These are phyloP conservation scores for Kurtzmaniella fragi DNA, from an alignment of 805 yeast species.

Conservation along the genomic window DNA sequence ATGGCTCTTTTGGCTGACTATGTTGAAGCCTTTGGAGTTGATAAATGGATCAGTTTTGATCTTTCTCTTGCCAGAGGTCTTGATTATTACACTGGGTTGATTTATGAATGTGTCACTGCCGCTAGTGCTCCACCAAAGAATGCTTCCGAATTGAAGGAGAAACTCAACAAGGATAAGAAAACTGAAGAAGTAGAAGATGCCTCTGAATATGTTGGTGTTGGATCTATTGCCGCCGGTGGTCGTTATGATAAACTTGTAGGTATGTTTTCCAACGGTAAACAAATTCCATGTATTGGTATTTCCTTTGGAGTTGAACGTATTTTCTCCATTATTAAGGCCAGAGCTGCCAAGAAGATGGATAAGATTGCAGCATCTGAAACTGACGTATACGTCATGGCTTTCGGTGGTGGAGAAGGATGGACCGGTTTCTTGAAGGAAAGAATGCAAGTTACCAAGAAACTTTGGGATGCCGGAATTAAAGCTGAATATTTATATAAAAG, in stretches of 20 bases:
- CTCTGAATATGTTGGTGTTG: conserved; percentile 94
- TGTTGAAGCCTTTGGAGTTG: conserved; percentile 77
- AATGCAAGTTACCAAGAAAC: conserved; percentile 73
- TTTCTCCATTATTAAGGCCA: conserved; percentile 81
- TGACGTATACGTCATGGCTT: conserved; percentile 94
- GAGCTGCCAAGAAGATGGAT: conserved; percentile 54
- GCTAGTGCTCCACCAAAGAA: conserved; percentile 94
- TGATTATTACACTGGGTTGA: conserved; percentile 95
- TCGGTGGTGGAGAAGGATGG: conserved; percentile 98
- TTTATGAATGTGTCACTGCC: conserved; percentile 92
- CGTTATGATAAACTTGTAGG: conserved; percentile 96
- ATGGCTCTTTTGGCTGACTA: conserved; percentile 72
- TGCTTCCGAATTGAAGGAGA: conserved; percentile 60
- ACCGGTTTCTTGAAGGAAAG: conserved; percentile 88
- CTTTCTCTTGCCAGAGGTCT: conserved; percentile 95
- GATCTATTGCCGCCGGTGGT: conserved; percentile 98
- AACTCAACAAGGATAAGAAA: conserved; percentile 21
- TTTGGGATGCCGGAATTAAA: conserved; percentile 88
- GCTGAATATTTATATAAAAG: conserved; percentile 89
- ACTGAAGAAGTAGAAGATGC: conserved; percentile 76
- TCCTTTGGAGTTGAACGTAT: conserved; percentile 96
- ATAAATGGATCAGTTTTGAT: conserved; percentile 70
- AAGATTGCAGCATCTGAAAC: conserved; percentile 79
- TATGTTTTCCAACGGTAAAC: conserved; percentile 89
- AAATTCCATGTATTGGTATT: conserved; percentile 95